Evolutionary conservation across 169 alveolate genomes (phyloP).

Genomic region (Babesia ovata): DNA sequence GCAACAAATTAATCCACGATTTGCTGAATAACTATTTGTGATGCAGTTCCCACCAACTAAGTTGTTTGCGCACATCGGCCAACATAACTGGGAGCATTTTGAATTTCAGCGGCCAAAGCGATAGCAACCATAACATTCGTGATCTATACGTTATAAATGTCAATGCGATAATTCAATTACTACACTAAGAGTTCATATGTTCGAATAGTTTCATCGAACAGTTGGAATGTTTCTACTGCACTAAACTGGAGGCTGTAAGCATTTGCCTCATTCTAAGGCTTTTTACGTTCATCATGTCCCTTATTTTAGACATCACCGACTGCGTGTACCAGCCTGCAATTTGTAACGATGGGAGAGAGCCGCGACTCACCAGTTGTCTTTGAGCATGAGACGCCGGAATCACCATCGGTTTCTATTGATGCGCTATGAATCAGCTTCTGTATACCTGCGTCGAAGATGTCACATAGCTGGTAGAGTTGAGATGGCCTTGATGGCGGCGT

Average conservation of each 20-base stretch:
- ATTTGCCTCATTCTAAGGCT: slow-evolving; percentile 64
- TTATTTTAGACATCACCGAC: slow-evolving; percentile 36
- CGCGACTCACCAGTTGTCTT: slow-evolving; percentile 49
- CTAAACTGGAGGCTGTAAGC: background rate
- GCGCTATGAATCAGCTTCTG: slow-evolving; percentile 47
- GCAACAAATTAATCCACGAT: too few relatives aligned
- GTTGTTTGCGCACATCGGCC: too few relatives aligned
- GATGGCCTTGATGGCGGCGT: slow-evolving; percentile 65
- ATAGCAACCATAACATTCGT: too few relatives aligned
- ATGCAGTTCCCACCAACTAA: too few relatives aligned
- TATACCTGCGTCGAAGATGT: slow-evolving; percentile 66
- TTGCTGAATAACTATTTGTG: too few relatives aligned
- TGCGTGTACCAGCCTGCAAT: slow-evolving; percentile 63
- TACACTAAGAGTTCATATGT: too few relatives aligned
- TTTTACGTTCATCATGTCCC: slow-evolving; percentile 67
- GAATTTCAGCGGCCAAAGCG: too few relatives aligned
- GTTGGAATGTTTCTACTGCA: background rate
- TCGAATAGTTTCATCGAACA: too few relatives aligned
- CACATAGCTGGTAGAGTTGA: slow-evolving; percentile 65
- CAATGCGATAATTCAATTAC: too few relatives aligned
- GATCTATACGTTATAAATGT: too few relatives aligned
- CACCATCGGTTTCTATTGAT: background rate
- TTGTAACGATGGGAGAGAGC: background rate
- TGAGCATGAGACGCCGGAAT: slow-evolving; percentile 23
- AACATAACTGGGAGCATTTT: too few relatives aligned